phyloP scores from a whole-genome alignment of 2,329 filamentous ascomycete genomes.

The Periconia digitata region DNA sequence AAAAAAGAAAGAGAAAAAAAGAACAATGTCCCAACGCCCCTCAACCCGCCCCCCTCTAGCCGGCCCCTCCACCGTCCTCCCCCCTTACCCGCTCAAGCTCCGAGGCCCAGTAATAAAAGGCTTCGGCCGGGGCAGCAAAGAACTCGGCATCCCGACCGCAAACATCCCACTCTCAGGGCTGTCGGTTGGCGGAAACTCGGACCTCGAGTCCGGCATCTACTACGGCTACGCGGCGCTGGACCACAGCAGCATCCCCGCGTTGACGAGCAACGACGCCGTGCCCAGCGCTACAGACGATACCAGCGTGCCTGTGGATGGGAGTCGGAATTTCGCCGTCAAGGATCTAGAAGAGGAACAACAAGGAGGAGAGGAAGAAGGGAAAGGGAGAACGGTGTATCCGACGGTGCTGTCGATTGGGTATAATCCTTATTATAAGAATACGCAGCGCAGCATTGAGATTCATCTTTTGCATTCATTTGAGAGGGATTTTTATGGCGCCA shows the following conservation, averaged over 20 bases:
- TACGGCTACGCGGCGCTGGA: constrained; percentile 85
- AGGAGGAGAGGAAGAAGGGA: not conserved
- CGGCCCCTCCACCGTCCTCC: constrained; percentile 69
- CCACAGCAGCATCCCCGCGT: constrained; percentile 40
- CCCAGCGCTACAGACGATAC: constrained; percentile 21
- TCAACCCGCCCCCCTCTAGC: constrained; percentile 67
- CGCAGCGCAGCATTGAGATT: constrained; percentile 81
- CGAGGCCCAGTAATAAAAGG: constrained; percentile 87
- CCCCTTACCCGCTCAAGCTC: constrained; percentile 81
- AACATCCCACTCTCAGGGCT: constrained; percentile 75
- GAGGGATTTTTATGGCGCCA: constrained; percentile 80
- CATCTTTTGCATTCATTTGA: constrained; percentile 80
- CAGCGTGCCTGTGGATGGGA: constrained; percentile 7
- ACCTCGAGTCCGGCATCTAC: constrained; percentile 80
- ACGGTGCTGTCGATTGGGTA: constrained; percentile 61
- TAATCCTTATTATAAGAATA: constrained; percentile 98
- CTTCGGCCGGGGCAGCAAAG: constrained; percentile 91
- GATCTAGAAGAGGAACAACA: constrained; percentile 29
- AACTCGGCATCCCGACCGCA: constrained; percentile 96
- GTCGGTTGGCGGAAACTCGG: constrained; percentile 65
- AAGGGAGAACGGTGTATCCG: constrained; percentile 21
- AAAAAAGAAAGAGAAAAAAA: not conserved
- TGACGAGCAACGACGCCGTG: constrained; percentile 35
- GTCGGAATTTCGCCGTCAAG: constrained; percentile 31
- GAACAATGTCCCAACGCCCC: constrained; percentile 31